Evolutionary conservation across 306 rosid species (phyloP).

Genomic region (Medicago lupulina): DNA sequence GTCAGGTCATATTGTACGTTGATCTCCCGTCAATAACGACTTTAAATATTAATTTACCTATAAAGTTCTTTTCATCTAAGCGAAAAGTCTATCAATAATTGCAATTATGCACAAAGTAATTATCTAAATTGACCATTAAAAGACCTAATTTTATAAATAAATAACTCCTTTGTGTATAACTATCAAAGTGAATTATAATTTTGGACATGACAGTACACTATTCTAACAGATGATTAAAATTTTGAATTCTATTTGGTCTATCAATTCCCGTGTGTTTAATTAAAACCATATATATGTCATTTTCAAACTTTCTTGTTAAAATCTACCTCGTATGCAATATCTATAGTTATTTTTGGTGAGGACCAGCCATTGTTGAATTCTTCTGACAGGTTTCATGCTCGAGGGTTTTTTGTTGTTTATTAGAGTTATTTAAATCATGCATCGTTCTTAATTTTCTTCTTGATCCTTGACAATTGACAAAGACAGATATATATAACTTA

Average conservation of each 20-base stretch:
- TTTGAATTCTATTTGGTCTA: not conserved
- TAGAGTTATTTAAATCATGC: not conserved
- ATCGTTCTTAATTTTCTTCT: constrained; percentile 1
- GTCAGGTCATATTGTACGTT: no score
- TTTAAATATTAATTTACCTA: no score
- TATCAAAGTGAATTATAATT: no score
- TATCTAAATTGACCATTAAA: no score
- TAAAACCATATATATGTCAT: not conserved
- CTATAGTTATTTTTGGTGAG: constrained; percentile 4
- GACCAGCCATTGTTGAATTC: constrained; percentile 2
- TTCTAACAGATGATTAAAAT: no score
- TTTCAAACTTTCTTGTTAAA: not conserved
- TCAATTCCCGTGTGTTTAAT: not conserved
- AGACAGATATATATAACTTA: constrained; percentile 28
- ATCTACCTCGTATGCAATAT: not conserved
- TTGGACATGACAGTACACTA: no score
- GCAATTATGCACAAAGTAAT: no score
- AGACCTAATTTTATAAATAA: no score
- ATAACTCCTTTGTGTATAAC: no score
- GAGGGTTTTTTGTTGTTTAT: not conserved
- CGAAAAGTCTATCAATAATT: no score
- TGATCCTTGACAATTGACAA: constrained; percentile 24
- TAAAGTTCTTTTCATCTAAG: no score
- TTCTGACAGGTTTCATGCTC: constrained; percentile 34
- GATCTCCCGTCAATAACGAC: no score